A percentile compares a stretch with the other conserved stretches of the same genome.
phyloP scores from a whole-genome alignment of 768 basidiomycete species.

The Trametes villosa region DNA sequence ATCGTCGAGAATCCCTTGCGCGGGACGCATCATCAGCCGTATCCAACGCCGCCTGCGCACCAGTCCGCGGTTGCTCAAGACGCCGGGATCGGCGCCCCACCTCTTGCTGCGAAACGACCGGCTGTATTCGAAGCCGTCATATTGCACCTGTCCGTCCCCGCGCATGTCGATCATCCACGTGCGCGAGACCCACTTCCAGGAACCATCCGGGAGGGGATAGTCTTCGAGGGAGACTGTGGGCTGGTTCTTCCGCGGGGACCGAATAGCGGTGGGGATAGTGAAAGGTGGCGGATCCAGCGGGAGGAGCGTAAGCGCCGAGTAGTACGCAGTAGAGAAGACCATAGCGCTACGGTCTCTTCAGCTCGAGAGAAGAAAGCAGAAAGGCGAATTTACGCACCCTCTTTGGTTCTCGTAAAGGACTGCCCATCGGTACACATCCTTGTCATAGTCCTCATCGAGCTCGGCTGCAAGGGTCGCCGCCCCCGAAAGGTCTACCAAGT shows the following conservation, averaged over 20 bases:
- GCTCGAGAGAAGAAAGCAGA: neutral
- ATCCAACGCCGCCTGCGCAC: slow-evolving; percentile 85
- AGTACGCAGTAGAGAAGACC: slow-evolving; percentile 72
- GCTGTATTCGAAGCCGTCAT: slow-evolving; percentile 88
- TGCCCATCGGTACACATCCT: slow-evolving; percentile 75
- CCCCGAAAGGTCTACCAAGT: slow-evolving; percentile 7
- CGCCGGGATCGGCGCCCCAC: slow-evolving; percentile 69
- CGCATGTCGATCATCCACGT: slow-evolving; percentile 92
- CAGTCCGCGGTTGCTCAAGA: slow-evolving; percentile 67
- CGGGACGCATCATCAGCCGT: slow-evolving; percentile 78
- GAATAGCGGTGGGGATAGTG: slow-evolving; percentile 53
- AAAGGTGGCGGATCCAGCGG: slow-evolving; percentile 76
- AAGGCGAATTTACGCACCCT: slow-evolving; percentile 52
- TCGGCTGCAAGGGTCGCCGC: neutral
- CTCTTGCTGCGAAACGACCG: slow-evolving; percentile 68
- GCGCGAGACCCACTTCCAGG: slow-evolving; percentile 81
- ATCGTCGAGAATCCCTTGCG: slow-evolving; percentile 33
- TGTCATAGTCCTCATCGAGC: slow-evolving; percentile 33
- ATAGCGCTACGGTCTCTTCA: slow-evolving; percentile 48
- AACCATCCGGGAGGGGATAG: slow-evolving; percentile 79
- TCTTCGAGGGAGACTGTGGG: slow-evolving; percentile 59
- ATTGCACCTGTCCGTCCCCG: slow-evolving; percentile 74
- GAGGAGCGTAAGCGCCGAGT: slow-evolving; percentile 70
- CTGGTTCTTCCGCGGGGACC: slow-evolving; percentile 44
- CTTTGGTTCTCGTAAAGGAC: slow-evolving; percentile 83